phyloP scores from a whole-genome alignment of 169 alveolate genomes.

The Plasmodium relictum region DNA sequence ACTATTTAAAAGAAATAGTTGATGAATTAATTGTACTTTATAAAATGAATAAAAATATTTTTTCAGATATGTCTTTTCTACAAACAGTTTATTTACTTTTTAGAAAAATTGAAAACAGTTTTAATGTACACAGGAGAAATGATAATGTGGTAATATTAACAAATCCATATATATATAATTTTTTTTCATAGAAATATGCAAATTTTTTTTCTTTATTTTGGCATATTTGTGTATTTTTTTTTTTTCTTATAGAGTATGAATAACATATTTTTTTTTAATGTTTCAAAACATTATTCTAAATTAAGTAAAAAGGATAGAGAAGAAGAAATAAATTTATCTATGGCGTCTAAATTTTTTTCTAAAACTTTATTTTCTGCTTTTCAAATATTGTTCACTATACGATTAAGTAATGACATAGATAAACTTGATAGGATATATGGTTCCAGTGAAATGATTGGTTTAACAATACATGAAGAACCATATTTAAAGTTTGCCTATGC shows the following conservation, averaged over 20 bases:
- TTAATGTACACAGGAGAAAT: too few relatives aligned
- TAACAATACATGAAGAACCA: constrained; percentile 49
- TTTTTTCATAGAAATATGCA: too few relatives aligned
- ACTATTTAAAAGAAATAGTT: constrained; percentile 1
- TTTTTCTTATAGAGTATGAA: too few relatives aligned
- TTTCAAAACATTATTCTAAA: constrained; percentile 26
- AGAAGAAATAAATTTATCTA: constrained; percentile 48
- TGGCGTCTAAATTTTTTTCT: constrained; percentile 39
- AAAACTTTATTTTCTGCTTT: constrained; percentile 50
- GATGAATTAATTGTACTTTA: constrained; percentile 27
- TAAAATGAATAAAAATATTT: constrained; percentile 13
- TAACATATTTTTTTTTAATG: too few relatives aligned
- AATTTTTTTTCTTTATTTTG: too few relatives aligned
- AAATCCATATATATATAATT: too few relatives aligned
- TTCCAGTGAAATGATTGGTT: constrained; percentile 25
- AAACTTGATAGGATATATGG: constrained; percentile 47
- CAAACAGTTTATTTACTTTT: constrained; percentile 54
- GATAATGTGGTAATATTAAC: too few relatives aligned
- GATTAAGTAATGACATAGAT: constrained; percentile 37
- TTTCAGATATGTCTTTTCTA: constrained; percentile 26
- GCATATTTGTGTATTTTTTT: too few relatives aligned
- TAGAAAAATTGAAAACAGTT: constrained; percentile 31
- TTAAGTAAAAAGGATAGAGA: constrained; percentile 11
- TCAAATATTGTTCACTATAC: constrained; percentile 54
- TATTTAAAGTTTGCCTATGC: constrained; percentile 18